These are phyloP conservation scores for Malassezia pachydermatis DNA, from an alignment of 1,284 basidiomycete species.

Conservation along the genomic window DNA sequence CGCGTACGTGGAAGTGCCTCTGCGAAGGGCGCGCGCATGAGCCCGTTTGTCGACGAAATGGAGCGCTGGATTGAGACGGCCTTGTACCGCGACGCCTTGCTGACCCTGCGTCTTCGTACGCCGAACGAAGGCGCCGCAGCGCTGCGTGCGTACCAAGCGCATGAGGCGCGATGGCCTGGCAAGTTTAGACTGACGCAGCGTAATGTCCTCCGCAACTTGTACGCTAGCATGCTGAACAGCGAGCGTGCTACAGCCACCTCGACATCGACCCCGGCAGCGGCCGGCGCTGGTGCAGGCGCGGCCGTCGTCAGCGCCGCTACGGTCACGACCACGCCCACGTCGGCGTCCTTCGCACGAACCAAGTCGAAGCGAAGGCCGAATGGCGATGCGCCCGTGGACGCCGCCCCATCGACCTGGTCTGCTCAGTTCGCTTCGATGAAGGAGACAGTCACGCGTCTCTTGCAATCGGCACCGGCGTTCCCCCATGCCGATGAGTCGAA, in stretches of 20 bases:
- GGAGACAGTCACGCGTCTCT: constrained; percentile 20
- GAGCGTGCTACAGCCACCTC: constrained; percentile 25
- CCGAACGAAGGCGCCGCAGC: constrained; percentile 27
- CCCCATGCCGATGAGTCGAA: constrained; percentile 76
- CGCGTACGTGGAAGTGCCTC: constrained; percentile 33
- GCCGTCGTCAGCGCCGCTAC: neutral
- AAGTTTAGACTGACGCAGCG: constrained; percentile 43
- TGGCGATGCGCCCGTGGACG: constrained; percentile 19
- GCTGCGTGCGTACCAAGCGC: constrained; percentile 42
- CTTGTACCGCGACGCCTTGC: constrained; percentile 40
- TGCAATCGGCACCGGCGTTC: constrained; percentile 57
- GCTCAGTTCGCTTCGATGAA: constrained; percentile 34
- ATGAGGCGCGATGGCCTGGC: constrained; percentile 36
- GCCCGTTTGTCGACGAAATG: constrained; percentile 37
- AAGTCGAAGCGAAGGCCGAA: constrained; percentile 34
- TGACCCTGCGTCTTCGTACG: constrained; percentile 32
- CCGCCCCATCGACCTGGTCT: constrained; percentile 33
- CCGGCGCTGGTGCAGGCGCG: neutral
- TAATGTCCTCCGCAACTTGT: constrained; percentile 36
- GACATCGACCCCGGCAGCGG: constrained; percentile 20
- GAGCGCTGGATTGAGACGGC: constrained; percentile 44
- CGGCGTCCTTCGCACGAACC: constrained; percentile 18
- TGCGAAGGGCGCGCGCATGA: constrained; percentile 32
- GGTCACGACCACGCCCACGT: neutral
- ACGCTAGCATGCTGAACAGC: constrained; percentile 33